Evolutionary conservation across 768 basidiomycete genomes (phyloP).

Genomic region (Tubosaeta brunneosetosa): DNA sequence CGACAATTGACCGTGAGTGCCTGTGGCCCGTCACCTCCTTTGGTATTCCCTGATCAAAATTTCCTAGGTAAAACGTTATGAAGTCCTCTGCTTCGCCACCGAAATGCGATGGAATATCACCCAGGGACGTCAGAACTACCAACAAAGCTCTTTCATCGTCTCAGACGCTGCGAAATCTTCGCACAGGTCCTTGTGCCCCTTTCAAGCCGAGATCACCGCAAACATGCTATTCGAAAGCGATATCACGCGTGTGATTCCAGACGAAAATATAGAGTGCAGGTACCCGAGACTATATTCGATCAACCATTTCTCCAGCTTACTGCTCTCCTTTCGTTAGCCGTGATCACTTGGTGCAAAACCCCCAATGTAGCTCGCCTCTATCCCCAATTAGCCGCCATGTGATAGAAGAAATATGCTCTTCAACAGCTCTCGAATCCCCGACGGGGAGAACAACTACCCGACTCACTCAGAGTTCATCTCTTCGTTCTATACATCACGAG

Average conservation of each 20-base stretch:
- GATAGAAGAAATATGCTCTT: slow-evolving; percentile 15
- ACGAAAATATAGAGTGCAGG: slow-evolving; percentile 3
- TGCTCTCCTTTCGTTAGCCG: not conserved
- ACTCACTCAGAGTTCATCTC: not conserved
- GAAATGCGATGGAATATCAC: slow-evolving; percentile 23
- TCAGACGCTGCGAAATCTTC: slow-evolving; percentile 7
- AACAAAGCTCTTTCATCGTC: slow-evolving; percentile 20
- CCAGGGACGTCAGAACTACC: not conserved
- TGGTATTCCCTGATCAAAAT: not conserved
- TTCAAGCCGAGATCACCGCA: not conserved
- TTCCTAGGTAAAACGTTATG: slow-evolving; percentile 23
- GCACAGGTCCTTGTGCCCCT: not conserved
- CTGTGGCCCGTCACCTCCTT: not conserved
- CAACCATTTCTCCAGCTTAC: not conserved
- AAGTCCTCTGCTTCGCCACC: slow-evolving; percentile 27
- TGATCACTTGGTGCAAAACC: not conserved
- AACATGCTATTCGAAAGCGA: slow-evolving; percentile 13
- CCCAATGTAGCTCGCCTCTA: slow-evolving; percentile 9
- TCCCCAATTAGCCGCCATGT: slow-evolving; percentile 15
- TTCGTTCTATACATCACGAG: not conserved
- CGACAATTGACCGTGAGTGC: slow-evolving; percentile 23
- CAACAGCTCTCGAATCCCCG: not conserved
- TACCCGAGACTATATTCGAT: not conserved
- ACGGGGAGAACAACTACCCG: not conserved
- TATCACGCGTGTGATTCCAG: slow-evolving; percentile 16